Base-by-base conservation (phyloP, 2,329 filamentous ascomycete species). In the Periconia digitata region DNA sequence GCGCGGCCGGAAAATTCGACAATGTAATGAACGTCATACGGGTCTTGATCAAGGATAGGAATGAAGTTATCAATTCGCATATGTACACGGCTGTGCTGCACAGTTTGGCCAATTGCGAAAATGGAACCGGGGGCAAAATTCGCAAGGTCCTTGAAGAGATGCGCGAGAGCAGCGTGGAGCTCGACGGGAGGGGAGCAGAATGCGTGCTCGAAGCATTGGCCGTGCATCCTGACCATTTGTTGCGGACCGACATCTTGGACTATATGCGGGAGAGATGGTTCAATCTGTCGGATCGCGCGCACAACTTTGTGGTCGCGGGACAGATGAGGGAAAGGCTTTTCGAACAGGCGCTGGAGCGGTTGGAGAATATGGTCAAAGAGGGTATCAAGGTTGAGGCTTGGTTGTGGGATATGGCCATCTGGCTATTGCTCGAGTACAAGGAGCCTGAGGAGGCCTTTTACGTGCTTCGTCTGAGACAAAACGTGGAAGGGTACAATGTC, bases 201-300 rank as follows among this genome's bases (percentile, higher is more conserved):
- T 83, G 83, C 52, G 83, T 86, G 2, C 73, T 96, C 34, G 83
- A 85, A 69, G 86, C 82, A 5, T 77, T 96, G 20, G 83, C 89
- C 0, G 82, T 94, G 8, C 94, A 97, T 66, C 90, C 92, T 0
- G 89, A 97, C 70, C 92, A 95, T 59, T 58, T 90, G 6, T 74
- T 94, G 20, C 85, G 91, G 29, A 80, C 82, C 44, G 79, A 85
- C 29, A 79, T 96, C 3, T 74, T 96, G 34, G 74, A 82, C 46
- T 85, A 86, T 47, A 90, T 94, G 87, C 83, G 83, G 60, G 78
- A 83, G 47, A 79, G 83, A 54, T 95, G 90, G 88, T 79, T 87
- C 44, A 74, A 76, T 8, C 73, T 89, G 8, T 83, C 78, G 36
- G 80, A 78, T 10, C 76, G 79, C 6, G 86, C 85, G 8, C 82